These are phyloP conservation scores for Schwanniomyces etchellsii DNA, from an alignment of 1,139 yeast species.

Conservation along the genomic window DNA sequence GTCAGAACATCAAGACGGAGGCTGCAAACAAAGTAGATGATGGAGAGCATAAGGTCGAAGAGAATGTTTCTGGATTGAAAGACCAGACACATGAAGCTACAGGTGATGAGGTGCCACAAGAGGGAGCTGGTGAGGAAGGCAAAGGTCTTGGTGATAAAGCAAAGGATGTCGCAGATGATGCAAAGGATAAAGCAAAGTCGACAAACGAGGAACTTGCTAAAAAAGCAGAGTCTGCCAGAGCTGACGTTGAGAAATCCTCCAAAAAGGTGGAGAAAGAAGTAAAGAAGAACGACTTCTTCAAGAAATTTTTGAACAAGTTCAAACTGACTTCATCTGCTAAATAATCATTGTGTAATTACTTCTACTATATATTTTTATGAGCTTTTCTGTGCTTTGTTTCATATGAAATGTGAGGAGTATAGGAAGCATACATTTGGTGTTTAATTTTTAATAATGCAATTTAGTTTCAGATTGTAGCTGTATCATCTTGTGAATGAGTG, in stretches of 20 bases:
- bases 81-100: conserved; percentile 7
- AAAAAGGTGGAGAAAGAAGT: conserved; percentile 27
- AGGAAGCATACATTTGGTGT: too few relatives aligned
- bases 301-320: conserved; percentile 43
- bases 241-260: conserved; percentile 22
- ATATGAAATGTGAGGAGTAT: too few relatives aligned
- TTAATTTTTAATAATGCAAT: too few relatives aligned
- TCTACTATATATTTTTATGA: neutral
- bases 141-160: conserved; percentile 10
- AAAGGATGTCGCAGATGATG: conserved; percentile 4
- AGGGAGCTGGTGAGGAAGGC: conserved; percentile 9
- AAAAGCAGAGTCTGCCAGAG: conserved; percentile 23
- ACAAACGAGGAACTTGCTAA: conserved; percentile 8
- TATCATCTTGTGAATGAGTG: too few relatives aligned
- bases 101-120: conserved; percentile 6
- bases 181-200: conserved; percentile 5
- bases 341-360: conserved; percentile 7
- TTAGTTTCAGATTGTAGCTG: too few relatives aligned
- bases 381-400: neutral
- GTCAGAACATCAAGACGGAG: conserved; percentile 8
- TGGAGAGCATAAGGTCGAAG: conserved; percentile 2
- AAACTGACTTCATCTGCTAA: conserved; percentile 38
- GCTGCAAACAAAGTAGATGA: conserved; percentile 4
- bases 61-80: conserved; percentile 5
- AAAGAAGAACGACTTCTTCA: conserved; percentile 47